These are phyloP conservation scores for Carex sylvatica DNA, from an alignment of 202 grass and related monocot species.

Conservation along the genomic window DNA sequence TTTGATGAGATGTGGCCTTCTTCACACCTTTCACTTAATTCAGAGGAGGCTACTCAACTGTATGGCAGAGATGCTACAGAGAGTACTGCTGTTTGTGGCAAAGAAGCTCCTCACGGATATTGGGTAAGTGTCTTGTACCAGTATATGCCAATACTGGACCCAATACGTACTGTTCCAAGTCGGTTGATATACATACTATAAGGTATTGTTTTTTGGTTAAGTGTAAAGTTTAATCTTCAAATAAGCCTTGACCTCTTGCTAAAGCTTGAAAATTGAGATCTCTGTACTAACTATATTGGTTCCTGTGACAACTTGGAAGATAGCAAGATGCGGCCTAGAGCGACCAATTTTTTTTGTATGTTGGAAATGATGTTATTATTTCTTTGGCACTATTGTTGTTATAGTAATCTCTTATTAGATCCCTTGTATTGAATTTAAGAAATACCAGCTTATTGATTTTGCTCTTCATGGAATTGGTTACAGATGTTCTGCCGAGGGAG, in stretches of 20 bases:
- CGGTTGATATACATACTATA: background rate
- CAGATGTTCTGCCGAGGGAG: conserved; percentile 98
- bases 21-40: conserved; percentile 52
- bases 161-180: background rate
- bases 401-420: background rate
- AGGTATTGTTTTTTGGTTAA: background rate
- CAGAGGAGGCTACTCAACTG: conserved; percentile 41
- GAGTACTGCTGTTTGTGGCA: conserved; percentile 62
- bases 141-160: background rate
- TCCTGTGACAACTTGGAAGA: background rate
- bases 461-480: conserved; percentile 20
- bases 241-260: background rate
- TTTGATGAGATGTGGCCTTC: conserved; percentile 90
- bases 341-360: background rate
- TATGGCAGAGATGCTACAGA: conserved; percentile 45
- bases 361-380: background rate
- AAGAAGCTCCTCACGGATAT: conserved; percentile 79
- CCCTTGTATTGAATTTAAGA: conserved; percentile 17
- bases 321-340: background rate
- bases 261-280: background rate
- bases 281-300: background rate
- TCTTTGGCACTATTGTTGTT: background rate
- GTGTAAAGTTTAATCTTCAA: background rate
- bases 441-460: conserved; percentile 15
- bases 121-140: conserved; percentile 51